Evolutionary conservation across 2,329 filamentous ascomycete species (phyloP), one percentile per base, ranked within the genome.

Genomic region (Didymella lethalis): DNA sequence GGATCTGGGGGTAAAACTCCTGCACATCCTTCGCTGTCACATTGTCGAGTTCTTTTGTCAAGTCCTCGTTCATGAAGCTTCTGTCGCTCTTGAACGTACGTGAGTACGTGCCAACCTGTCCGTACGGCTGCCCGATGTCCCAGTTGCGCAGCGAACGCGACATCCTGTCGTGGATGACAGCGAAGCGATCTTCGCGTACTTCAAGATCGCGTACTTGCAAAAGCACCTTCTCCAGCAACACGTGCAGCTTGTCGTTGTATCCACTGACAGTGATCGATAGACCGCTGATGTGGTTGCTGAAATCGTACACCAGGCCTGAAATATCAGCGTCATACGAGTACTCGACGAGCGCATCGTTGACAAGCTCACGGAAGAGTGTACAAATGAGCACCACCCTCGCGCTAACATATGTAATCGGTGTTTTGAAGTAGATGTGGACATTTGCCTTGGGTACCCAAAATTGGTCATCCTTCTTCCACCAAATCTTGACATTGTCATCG

Each of bases 401-500:
- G 4, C 91, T 93, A 1, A 91, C 85, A 74, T 88, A 88, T n/a
- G 91, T 88, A 45, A 96, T 79, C 0, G 93, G 90, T 59, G 89
- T 96, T 68, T 89, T 87, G 65, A 96, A 84, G 66, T 89, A 92
- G 64, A 97, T 86, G 64, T 93, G 86, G 18, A 98, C 82, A 59
- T 93, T 95, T 3, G 92, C 95, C 77, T 96, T 97, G 8, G 95
- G 95, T 10, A 98, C 95, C 93, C 94, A 98, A 78, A 98, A 99
- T 0, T 89, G 93, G 69, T 99, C 95, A 70, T 99, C 95, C 79
- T 98, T 98, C 82, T 99, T 99, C 83, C 89, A 97, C 95, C 95
- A 99, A 2, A 92, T 90, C 29, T 93, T 88, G 0, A 91, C 88
- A 32, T 88, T 81, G 6, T 88, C 84, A 66, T 97, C 94, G 68